Base-by-base conservation (phyloP, 225 moss, liverwort and hornwort genomes). In the Bryoerythrophyllum caledonicum region DNA sequence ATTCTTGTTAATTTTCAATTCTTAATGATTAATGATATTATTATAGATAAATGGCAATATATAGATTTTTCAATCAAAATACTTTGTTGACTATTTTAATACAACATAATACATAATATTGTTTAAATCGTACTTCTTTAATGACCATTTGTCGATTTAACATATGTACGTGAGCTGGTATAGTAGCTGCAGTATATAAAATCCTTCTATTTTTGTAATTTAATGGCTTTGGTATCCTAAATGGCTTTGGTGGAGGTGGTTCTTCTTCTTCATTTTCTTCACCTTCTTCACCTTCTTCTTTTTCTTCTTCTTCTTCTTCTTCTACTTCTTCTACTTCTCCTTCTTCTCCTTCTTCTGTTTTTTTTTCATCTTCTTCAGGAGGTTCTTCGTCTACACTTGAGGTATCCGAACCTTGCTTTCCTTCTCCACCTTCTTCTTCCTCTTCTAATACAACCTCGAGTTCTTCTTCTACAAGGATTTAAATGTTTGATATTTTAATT, bases 161-260 rank as follows among this genome's bases (percentile, higher is more conserved):
- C 94, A 96, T 96, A 30, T 88, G 86, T 4, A 90, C 52, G 11
- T 96, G 82, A 70, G 67, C 55, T 67, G 87, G 78, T 20, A 38
- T 14, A 24, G 94, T 87, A 12, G 92, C 8, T n/a, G 88, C 76
- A 6, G 88, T 55, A 70, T 91, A 96, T 53, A 88, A 71, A 55
- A 90, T 60, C 41, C 80, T 89, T 6, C 5, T 55, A 8, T 89
- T 89, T 68, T 86, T 90, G 56, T 96, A 96, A 13, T 90, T 96
- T 0, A 96, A 41, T 0, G 89, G 88, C 37, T 87, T 92, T 6
- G 93, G 96, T 52, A 81, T 57, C 75, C 81, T 82, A 0, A 92
- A 92, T 65, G 86, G 85, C 9, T 89, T 86, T 0, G 65, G 79
- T 21, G 81, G 75, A 21, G 78, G 78, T 10, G 37, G 57, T 10